Percentiles rank a stretch among this genome's conserved stretches.
These are phyloP conservation scores for Cardamine occulta DNA, from an alignment of 345 rosid genomes.

Conservation along the genomic window DNA sequence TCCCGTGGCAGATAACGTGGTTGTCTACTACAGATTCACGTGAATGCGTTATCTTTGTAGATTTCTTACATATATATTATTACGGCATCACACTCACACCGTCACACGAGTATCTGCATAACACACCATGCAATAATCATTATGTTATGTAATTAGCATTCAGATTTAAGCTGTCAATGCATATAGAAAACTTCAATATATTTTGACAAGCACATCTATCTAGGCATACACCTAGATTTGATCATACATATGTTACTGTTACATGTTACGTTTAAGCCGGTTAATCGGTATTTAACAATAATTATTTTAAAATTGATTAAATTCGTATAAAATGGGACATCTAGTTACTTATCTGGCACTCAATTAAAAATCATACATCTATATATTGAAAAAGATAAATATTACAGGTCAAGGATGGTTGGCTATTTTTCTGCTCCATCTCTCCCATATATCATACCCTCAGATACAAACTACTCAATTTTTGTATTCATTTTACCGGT, in stretches of 20 bases:
- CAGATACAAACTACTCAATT: neutral
- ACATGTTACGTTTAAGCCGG: neutral
- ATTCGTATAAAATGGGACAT: too few relatives aligned
- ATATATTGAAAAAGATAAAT: too few relatives aligned
- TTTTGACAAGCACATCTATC: neutral
- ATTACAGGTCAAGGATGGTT: neutral
- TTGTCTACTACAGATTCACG: conserved; percentile 19
- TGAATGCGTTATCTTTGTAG: conserved; percentile 18
- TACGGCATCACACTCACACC: neutral
- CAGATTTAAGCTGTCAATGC: conserved; percentile 4
- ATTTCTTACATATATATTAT: neutral
- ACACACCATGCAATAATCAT: neutral
- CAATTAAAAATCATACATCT: too few relatives aligned
- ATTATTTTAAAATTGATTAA: too few relatives aligned
- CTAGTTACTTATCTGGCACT: too few relatives aligned
- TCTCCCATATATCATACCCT: neutral
- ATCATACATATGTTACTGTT: neutral
- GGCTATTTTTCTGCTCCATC: neutral
- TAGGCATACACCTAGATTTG: neutral
- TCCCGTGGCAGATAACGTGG: conserved; percentile 9
- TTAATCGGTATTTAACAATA: neutral
- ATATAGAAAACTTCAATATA: neutral
- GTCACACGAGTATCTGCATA: conserved; percentile 8
- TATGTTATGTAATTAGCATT: conserved; percentile 12
- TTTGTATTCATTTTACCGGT: neutral